These are phyloP conservation scores for Fraxinus americana DNA, from an alignment of 257 asterid genomes.

Conservation along the genomic window DNA sequence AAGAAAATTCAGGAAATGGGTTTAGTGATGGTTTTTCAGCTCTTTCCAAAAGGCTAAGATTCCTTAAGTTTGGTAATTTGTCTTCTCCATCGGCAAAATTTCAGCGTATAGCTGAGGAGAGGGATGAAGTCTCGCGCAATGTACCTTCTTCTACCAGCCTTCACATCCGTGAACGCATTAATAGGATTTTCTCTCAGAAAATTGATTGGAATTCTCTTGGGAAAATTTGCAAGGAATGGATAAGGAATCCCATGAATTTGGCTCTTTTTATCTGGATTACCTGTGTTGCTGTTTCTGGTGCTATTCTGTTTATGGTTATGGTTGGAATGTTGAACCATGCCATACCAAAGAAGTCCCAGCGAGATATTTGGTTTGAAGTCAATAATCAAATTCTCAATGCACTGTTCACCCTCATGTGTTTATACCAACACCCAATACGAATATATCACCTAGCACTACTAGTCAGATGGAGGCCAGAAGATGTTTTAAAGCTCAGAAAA, in stretches of 20 bases:
- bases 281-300: constrained; percentile 82
- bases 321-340: constrained; percentile 81
- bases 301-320: constrained; percentile 86
- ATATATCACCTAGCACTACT: constrained; percentile 67
- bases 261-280: constrained; percentile 76
- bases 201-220: constrained; percentile 59
- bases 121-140: constrained; percentile 70
- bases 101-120: constrained; percentile 62
- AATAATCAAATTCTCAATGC: constrained; percentile 92
- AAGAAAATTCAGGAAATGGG: constrained; percentile 35
- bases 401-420: constrained; percentile 82
- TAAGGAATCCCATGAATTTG: constrained; percentile 66
- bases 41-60: constrained; percentile 42
- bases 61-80: constrained; percentile 58
- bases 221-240: constrained; percentile 69
- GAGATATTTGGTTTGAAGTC: constrained; percentile 88
- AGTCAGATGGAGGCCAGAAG: constrained; percentile 61
- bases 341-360: constrained; percentile 64
- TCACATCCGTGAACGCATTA: constrained; percentile 73
- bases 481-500: constrained; percentile 64
- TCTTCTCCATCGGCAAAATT: constrained; percentile 67
- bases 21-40: constrained; percentile 30
- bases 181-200: constrained; percentile 52
- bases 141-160: constrained; percentile 76
- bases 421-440: constrained; percentile 80